These are phyloP conservation scores for Hemileia vastatrix DNA, from an alignment of 1,284 basidiomycete genomes.

Conservation along the genomic window DNA sequence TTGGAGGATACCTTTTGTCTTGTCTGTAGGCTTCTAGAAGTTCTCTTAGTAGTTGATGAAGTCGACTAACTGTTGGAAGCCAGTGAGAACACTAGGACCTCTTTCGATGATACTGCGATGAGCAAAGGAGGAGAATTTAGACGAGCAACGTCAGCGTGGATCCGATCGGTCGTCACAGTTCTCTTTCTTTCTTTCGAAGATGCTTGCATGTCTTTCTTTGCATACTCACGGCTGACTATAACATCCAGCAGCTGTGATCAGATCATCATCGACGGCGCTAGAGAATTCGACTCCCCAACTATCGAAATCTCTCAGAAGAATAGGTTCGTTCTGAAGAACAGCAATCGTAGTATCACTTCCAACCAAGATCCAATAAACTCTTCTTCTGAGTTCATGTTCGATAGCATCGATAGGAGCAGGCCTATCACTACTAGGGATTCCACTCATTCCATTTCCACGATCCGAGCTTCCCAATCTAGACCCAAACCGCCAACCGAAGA, in stretches of 20 bases:
- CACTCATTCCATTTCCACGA: neutral
- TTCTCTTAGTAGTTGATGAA: slow-evolving; percentile 31
- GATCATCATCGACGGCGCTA: slow-evolving; percentile 30
- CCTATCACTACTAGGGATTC: neutral
- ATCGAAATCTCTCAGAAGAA: slow-evolving; percentile 29
- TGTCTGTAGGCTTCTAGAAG: slow-evolving; percentile 29
- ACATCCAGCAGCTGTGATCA: slow-evolving; percentile 15
- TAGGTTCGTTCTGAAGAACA: slow-evolving; percentile 30
- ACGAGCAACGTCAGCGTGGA: neutral
- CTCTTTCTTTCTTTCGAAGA: neutral
- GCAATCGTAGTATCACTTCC: slow-evolving; percentile 33
- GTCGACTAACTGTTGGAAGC: slow-evolving; percentile 29
- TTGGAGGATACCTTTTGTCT: no score
- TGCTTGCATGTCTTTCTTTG: neutral
- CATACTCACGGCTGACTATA: slow-evolving; percentile 16
- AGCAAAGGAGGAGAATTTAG: neutral
- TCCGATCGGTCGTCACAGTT: no score
- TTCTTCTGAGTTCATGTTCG: slow-evolving; percentile 29
- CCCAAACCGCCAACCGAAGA: neutral
- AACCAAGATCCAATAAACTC: slow-evolving; percentile 30
- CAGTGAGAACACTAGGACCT: slow-evolving; percentile 26
- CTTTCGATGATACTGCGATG: neutral
- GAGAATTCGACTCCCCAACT: slow-evolving; percentile 28
- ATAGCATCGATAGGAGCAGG: slow-evolving; percentile 22
- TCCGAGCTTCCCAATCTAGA: neutral